phyloP scores from a whole-genome alignment of 1,284 basidiomycete species.

The Rhodotorula sp. region DNA sequence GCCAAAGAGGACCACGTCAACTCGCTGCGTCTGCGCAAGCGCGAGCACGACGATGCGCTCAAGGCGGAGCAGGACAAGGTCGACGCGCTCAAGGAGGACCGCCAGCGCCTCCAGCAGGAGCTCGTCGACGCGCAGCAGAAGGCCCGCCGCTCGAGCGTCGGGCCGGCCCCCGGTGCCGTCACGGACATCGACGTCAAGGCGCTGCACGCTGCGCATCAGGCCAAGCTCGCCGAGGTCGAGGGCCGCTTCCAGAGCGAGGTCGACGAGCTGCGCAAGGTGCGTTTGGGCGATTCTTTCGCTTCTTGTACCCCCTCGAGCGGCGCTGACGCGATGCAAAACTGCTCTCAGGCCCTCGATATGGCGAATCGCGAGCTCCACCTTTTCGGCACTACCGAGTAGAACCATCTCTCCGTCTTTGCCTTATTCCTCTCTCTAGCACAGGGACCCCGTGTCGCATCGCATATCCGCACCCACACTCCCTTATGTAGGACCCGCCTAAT shows the following conservation, averaged over 20 bases:
- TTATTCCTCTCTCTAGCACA: not conserved
- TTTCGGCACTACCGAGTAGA: conserved; percentile 6
- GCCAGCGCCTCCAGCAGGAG: conserved; percentile 6
- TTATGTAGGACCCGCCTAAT: not conserved
- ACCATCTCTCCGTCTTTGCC: too few species aligned
- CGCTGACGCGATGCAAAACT: not conserved
- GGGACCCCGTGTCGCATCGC: too few species aligned
- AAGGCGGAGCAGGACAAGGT: conserved; percentile 21
- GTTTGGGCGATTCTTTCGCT: not conserved
- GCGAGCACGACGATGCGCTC: conserved; percentile 1
- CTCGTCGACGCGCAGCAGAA: conserved; percentile 13
- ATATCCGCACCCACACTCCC: not conserved
- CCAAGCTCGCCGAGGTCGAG: conserved; percentile 23
- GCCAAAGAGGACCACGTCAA: conserved; percentile 26
- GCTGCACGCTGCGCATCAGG: conserved; percentile 32
- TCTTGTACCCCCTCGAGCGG: not conserved
- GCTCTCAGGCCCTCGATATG: not conserved
- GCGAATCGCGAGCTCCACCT: conserved; percentile 6
- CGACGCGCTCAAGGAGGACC: not conserved
- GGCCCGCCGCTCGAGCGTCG: not conserved
- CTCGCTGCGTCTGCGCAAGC: not conserved
- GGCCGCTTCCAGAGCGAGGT: not conserved
- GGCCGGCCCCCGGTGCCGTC: conserved; percentile 55
- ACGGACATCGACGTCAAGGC: conserved; percentile 54
- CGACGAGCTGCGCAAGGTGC: conserved; percentile 16